Evolutionary conservation across 371 early-diverging fungal species (phyloP).

Genomic region (Paramicrosporidium saccamoebae): DNA sequence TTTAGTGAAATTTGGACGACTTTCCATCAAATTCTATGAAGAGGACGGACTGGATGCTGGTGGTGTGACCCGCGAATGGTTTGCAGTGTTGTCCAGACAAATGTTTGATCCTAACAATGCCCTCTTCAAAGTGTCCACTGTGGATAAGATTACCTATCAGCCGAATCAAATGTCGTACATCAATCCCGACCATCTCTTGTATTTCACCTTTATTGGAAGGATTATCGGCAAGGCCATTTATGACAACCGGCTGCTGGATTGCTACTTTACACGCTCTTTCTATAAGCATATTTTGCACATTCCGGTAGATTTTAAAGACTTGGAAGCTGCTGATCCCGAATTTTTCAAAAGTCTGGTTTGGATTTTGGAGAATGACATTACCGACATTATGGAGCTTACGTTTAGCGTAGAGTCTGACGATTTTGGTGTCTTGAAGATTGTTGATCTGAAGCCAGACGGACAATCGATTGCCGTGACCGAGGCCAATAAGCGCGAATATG

Average conservation of each 20-base stretch:
- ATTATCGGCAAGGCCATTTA: slow-evolving; percentile 94
- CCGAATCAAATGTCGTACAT: slow-evolving; percentile 76
- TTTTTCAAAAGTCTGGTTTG: slow-evolving; percentile 88
- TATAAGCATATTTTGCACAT: slow-evolving; percentile 84
- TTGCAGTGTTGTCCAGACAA: slow-evolving; percentile 69
- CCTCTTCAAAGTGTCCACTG: slow-evolving; percentile 77
- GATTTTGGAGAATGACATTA: slow-evolving; percentile 88
- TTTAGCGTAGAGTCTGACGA: slow-evolving; percentile 76
- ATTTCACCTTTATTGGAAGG: slow-evolving; percentile 93
- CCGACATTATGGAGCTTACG: slow-evolving; percentile 70
- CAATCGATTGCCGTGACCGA: slow-evolving; percentile 73
- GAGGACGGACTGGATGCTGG: slow-evolving; percentile 97
- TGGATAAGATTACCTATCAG: slow-evolving; percentile 79
- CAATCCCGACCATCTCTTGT: slow-evolving; percentile 80
- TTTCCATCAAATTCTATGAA: slow-evolving; percentile 72
- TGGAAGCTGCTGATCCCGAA: slow-evolving; percentile 87
- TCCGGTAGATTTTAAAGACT: slow-evolving; percentile 68
- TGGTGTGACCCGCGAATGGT: slow-evolving; percentile 96
- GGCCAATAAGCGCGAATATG: slow-evolving; percentile 86
- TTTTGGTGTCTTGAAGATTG: slow-evolving; percentile 47
- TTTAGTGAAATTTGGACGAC: slow-evolving; percentile 67
- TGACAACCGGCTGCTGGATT: slow-evolving; percentile 71
- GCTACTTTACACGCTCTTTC: slow-evolving; percentile 88
- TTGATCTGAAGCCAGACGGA: slow-evolving; percentile 71
- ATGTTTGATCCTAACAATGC: slow-evolving; percentile 97